Evolutionary conservation across 192 early-diverging fungal species (phyloP), one percentile per base, ranked within the genome.

Genomic region (Geranomyces variabilis): DNA sequence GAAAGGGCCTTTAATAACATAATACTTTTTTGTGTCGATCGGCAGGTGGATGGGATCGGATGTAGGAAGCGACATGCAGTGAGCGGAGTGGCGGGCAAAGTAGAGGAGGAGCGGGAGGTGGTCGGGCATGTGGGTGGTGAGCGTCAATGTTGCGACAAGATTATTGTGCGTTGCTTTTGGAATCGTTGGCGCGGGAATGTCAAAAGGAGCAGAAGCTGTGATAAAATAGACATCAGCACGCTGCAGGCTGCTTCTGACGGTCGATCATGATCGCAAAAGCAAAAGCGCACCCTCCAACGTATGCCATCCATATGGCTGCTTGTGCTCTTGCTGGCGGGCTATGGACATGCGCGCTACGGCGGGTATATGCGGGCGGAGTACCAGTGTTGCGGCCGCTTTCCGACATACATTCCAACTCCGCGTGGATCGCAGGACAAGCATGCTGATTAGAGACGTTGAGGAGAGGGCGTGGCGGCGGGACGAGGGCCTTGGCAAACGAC

Each of bases 1-100:
- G 79, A 99, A 99, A 15, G 97, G 96, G 26, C 93, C 95, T 66
- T 90, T 90, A 47, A 91, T 87, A 43, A 97, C 91, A 21, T 92
- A 91, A 93, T 93, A 99, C 71, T 85, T 85, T 30, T 88, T 85
- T 10, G 86, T 87, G 46, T 88, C 79, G 13, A 89, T 89, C 0
- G 89, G 93, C 29, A 96, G 75, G 48, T 89, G 86, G 24, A 94
- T 76, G 1, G 83, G 65, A 6, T 89, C 88, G 15, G 88, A 84
- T 63, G 90, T 90, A 0, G 92, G 89, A 60, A 99, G 89, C 7
- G 76, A 75, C 77, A 94, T 75, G 58, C 83, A 71, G 70, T 84
- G 86, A 10, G 96, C 97, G 1, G 94, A 85, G 63, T 92, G 89
- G 59, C 89, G 87, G 10, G 89, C 88, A 75, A 95, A 99, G 72